Evolutionary conservation across 352 stramenopile species (phyloP).

Genomic region (Phytophthora podocarpi): DNA sequence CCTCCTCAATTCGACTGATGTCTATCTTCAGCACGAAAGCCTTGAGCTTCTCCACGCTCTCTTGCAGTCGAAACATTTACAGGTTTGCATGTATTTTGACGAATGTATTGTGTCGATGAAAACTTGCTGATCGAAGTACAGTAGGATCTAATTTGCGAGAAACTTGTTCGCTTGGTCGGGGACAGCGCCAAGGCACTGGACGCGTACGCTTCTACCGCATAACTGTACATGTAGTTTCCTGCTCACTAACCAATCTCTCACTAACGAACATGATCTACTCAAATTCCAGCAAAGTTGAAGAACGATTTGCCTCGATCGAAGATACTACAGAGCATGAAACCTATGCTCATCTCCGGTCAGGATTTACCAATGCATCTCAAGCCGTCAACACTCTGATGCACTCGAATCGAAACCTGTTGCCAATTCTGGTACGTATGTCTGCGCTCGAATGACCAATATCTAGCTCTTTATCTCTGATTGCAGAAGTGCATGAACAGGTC

Average conservation of each 20-base stretch:
- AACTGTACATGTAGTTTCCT: background rate
- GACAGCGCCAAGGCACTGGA: conserved; percentile 44
- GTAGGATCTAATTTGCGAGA: conserved; percentile 45
- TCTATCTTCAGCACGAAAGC: conserved; percentile 62
- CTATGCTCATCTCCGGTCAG: conserved; percentile 54
- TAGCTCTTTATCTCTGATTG: conserved; percentile 2
- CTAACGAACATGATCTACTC: background rate
- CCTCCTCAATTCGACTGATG: conserved; percentile 40
- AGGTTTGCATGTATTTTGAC: conserved; percentile 31
- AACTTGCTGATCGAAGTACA: background rate
- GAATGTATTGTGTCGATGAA: background rate
- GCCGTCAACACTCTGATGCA: conserved; percentile 59
- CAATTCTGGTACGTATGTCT: conserved; percentile 47
- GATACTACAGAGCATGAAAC: conserved; percentile 60
- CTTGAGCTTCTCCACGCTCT: conserved; percentile 63
- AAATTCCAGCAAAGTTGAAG: conserved; percentile 37
- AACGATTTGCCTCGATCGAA: conserved; percentile 37
- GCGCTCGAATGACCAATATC: background rate
- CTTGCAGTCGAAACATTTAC: conserved; percentile 37
- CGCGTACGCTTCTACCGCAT: conserved; percentile 25
- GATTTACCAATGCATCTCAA: conserved; percentile 53
- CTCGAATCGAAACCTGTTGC: conserved; percentile 44
- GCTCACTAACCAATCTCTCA: background rate
- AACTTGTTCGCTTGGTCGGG: conserved; percentile 42
- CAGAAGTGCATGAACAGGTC: conserved; percentile 22